Evolutionary conservation across 495 filamentous ascomycete species (phyloP).

Genomic region (Talaromyces thailandensis): DNA sequence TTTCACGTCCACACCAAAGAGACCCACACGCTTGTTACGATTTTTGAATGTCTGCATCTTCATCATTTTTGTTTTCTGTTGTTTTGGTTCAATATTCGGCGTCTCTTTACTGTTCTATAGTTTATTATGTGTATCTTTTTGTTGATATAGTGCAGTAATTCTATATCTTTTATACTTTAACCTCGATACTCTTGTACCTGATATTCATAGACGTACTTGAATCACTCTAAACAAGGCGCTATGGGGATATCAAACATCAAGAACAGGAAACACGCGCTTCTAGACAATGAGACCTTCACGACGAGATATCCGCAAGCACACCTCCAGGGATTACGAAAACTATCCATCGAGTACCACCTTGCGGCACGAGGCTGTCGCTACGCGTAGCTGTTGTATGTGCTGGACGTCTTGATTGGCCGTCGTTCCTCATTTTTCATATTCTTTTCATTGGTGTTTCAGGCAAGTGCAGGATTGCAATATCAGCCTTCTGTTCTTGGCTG

Average conservation of each 20-base stretch:
- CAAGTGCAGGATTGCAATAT: background rate
- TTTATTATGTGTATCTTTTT: background rate
- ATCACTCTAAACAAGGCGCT: background rate
- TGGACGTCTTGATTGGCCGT: too few species aligned
- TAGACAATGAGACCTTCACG: background rate
- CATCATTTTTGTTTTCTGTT: constrained; percentile 10
- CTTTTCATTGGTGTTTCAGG: background rate
- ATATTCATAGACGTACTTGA: too few species aligned
- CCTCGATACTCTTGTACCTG: background rate
- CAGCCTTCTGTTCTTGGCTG: background rate
- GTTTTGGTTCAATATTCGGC: constrained; percentile 12
- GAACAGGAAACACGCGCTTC: background rate
- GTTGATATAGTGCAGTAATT: background rate
- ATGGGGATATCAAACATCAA: background rate
- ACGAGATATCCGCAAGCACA: background rate
- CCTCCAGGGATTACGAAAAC: background rate
- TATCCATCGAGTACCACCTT: background rate
- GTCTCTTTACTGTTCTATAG: background rate
- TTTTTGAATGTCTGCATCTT: constrained; percentile 7
- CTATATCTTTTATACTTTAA: background rate
- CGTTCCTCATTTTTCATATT: too few species aligned
- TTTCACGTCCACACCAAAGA: constrained; percentile 5
- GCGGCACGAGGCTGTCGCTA: background rate
- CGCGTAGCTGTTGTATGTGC: too few species aligned
- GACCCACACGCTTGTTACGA: background rate